These are phyloP conservation scores for Fusarium sp. DNA, from an alignment of 2,329 filamentous ascomycete species.

Conservation along the genomic window DNA sequence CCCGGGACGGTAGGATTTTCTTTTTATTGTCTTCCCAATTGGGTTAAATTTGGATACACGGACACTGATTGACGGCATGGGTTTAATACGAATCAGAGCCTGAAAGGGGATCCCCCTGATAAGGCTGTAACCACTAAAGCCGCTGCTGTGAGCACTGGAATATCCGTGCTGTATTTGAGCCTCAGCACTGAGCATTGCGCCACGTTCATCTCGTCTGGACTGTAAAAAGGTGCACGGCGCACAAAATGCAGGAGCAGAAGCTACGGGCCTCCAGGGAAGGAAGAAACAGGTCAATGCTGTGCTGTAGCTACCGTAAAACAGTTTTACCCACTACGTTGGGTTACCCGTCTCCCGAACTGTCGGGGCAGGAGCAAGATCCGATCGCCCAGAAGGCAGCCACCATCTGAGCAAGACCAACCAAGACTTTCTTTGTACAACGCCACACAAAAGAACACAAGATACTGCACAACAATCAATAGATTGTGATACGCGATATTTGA, in stretches of 20 bases:
- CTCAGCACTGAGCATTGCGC: slow-evolving; percentile 25
- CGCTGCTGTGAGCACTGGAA: background rate
- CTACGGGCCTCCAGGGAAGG: background rate
- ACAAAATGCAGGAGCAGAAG: slow-evolving; percentile 5
- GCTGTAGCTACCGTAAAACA: slow-evolving; percentile 14
- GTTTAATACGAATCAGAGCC: slow-evolving; percentile 11
- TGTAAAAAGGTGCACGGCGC: slow-evolving; percentile 23
- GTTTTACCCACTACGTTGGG: background rate
- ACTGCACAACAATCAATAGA: slow-evolving; percentile 10
- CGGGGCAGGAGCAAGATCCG: slow-evolving; percentile 23
- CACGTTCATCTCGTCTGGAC: slow-evolving; percentile 34
- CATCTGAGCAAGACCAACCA: background rate
- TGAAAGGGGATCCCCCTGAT: background rate
- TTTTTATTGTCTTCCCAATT: slow-evolving; percentile 19
- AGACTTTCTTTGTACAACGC: background rate
- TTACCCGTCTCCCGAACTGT: slow-evolving; percentile 13
- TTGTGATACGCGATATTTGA: slow-evolving; percentile 7
- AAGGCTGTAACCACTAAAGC: slow-evolving; percentile 2
- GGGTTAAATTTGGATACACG: slow-evolving; percentile 25
- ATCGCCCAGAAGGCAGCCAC: slow-evolving; percentile 17
- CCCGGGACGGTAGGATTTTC: slow-evolving; percentile 10
- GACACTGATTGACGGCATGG: slow-evolving; percentile 29
- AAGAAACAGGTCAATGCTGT: slow-evolving; percentile 16
- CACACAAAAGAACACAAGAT: background rate
- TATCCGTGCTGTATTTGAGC: background rate